Base-by-base conservation (phyloP, 768 basidiomycete genomes). In the Baorangia bicolor region DNA sequence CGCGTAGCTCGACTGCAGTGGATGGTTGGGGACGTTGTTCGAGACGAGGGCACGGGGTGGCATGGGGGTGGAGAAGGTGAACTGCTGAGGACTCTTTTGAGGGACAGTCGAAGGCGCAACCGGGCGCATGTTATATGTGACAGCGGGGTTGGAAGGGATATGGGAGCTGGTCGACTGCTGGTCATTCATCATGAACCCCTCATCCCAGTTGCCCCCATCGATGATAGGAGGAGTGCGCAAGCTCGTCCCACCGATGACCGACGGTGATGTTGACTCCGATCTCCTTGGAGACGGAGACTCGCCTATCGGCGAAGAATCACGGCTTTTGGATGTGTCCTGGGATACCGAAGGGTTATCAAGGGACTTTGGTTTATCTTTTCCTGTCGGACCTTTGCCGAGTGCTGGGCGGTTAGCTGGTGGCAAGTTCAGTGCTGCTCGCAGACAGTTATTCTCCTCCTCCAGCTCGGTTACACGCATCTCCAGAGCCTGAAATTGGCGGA, bases 351-450 rank as follows among this genome's bases (percentile, higher is more conserved):
- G 50, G 31, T 60, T 64, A 48, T 83, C 81, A n/a, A 74, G 73
- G 8, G 69, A 49, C 63, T 79, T 90, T 47, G 87, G 86, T 66
- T 84, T 92, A 69, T 93, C 91, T 71, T 92, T 91, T 33, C 91
- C 91, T 0, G 91, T 94, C 27, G 91, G 92, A 44, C 91, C 91
- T 74, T 85, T 91, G 42, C 91, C 92, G 47, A 94, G 78, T 3
- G 85, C 73, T 18, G 83, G 81, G 60, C 91, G 79, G 66, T 80
- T 82, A 57, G 90, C 86, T 21, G 88, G 87, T 0, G 90, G 88
- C 25, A 94, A 74, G 63, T 82, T 84, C 53, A 93, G 78, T 21
- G 84, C 82, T 45, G 84, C 81, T 41, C 92, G 84, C 45, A 94
- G 79, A 62, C 78, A 81, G 41, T 76, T 77, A 67, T 93, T 94